phyloP scores from a whole-genome alignment of 1,284 basidiomycete species.

The Phylloboletellus chloephorus region DNA sequence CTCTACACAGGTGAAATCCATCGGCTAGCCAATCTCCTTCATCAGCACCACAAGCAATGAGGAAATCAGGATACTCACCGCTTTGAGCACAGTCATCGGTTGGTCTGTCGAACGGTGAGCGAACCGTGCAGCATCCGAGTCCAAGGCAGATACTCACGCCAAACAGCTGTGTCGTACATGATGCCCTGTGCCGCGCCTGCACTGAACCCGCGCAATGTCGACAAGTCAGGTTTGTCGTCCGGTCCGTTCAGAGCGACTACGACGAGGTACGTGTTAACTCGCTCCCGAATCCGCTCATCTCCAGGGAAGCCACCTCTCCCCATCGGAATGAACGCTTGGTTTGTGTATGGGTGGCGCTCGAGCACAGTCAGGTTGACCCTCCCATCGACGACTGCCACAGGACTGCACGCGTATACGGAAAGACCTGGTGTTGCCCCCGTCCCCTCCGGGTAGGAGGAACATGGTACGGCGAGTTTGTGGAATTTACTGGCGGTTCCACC shows the following conservation, averaged over 20 bases:
- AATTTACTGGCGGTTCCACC: slow-evolving; percentile 86
- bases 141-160: slow-evolving; percentile 62
- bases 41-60: not conserved
- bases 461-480: slow-evolving; percentile 73
- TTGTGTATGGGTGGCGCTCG: slow-evolving; percentile 76
- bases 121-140: not conserved
- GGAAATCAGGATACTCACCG: slow-evolving; percentile 40
- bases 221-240: slow-evolving; percentile 73
- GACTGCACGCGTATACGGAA: slow-evolving; percentile 71
- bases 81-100: slow-evolving; percentile 75
- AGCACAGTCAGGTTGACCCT: slow-evolving; percentile 53
- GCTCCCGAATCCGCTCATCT: slow-evolving; percentile 44
- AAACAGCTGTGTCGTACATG: slow-evolving; percentile 74
- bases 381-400: slow-evolving; percentile 48
- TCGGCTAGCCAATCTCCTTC: slow-evolving; percentile 39
- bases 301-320: slow-evolving; percentile 39
- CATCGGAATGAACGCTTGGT: slow-evolving; percentile 88
- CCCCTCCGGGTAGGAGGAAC: slow-evolving; percentile 56
- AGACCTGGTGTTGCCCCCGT: slow-evolving; percentile 56
- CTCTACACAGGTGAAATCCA: slow-evolving; percentile 81
- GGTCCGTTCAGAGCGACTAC: slow-evolving; percentile 74
- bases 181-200: slow-evolving; percentile 79
- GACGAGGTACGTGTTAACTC: slow-evolving; percentile 66
- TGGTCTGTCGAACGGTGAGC: slow-evolving; percentile 52
- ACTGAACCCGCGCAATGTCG: slow-evolving; percentile 73